Conservation (phyloP, 1,284 basidiomycete species). For the Spongispora temasekensis region DNA sequence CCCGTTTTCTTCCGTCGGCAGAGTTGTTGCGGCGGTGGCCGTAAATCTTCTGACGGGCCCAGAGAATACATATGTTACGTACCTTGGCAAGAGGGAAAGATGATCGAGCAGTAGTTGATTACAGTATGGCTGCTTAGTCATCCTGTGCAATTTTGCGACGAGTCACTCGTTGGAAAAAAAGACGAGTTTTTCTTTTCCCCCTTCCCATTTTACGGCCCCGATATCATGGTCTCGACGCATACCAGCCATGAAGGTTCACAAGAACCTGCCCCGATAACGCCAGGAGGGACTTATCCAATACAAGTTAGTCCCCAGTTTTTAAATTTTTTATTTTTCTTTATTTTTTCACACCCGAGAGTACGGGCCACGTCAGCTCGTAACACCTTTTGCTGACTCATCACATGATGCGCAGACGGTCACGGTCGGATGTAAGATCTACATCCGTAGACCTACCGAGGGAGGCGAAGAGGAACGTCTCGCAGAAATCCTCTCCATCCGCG, state of each 20-base stretch:
- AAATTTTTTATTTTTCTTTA: not conserved
- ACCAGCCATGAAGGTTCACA: slow-evolving; percentile 44
- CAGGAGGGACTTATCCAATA: slow-evolving; percentile 74
- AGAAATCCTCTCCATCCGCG: slow-evolving; percentile 91
- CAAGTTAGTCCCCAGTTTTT: slow-evolving; percentile 50
- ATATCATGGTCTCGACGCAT: slow-evolving; percentile 35
- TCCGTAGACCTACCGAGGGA: slow-evolving; percentile 77
- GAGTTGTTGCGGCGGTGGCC: slow-evolving; percentile 1
- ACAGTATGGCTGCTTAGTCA: slow-evolving; percentile 34
- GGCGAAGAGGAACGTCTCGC: slow-evolving; percentile 86
- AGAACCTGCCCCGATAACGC: slow-evolving; percentile 65
- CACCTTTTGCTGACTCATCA: slow-evolving; percentile 32
- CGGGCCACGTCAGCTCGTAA: slow-evolving; percentile 15
- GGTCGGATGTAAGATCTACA: slow-evolving; percentile 93
- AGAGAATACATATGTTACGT: slow-evolving; percentile 7
- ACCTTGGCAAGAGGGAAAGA: no score
- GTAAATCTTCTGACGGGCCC: not conserved
- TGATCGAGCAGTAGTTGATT: no score
- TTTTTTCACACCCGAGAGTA: slow-evolving; percentile 16
- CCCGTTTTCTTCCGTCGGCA: no score
- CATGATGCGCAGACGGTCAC: slow-evolving; percentile 80
- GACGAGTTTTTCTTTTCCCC: slow-evolving; percentile 10
- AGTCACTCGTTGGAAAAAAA: slow-evolving; percentile 4
- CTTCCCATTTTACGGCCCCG: not conserved
- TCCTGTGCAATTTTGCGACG: not conserved